Evolutionary conservation across 305 asterid species (phyloP), one percentile per base, ranked within the genome.

Genomic region (Fraxinus paxiana): DNA sequence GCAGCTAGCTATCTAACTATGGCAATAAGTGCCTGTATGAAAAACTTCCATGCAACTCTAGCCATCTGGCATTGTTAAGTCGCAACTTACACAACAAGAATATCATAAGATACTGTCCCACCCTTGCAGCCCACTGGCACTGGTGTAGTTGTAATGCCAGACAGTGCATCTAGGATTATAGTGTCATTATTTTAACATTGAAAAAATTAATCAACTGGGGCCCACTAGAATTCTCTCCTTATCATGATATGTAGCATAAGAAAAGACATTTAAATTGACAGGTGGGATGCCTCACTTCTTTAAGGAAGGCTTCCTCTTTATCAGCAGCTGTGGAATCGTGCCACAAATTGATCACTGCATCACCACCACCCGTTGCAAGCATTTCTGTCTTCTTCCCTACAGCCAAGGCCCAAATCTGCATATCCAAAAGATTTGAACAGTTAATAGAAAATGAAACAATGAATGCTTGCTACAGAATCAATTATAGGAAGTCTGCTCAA

Each of bases 321-420:
- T 93, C 97, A n/a, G 82, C 90, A 80, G 92, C 89, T 5, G 97
- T 93, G 24, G 92, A 92, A 83, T 93, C 97, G 0, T 89, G 93
- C 97, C 97, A 92, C 87, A 92, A 83, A 87, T 91, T 91, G 82
- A 92, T 90, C 24, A 91, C 92, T 70, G 95, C 95, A 86, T 93
- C 97, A 73, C 91, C 90, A 2, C 97, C 97, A 59, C 97, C 97
- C 4, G 97, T 91, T 26, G 92, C 96, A 80, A 93, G 87, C 95
- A 93, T 85, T 86, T 93, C 94, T 75, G 97, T 91, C 82, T 86
- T 81, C 91, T 88, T 91, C 76, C 97, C 97, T 51, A 93, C 78
- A 77, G 95, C 92, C 89, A 91, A 81, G 63, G 97, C 93, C 97
- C 97, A 93, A 78, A 93, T 88, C 97, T 93, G 89, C 81, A 87